Percentiles rank a stretch among this genome's conserved stretches.
Conservation (phyloP, 2,329 filamentous ascomycete species). For the Bipolaris sorokiniana region DNA sequence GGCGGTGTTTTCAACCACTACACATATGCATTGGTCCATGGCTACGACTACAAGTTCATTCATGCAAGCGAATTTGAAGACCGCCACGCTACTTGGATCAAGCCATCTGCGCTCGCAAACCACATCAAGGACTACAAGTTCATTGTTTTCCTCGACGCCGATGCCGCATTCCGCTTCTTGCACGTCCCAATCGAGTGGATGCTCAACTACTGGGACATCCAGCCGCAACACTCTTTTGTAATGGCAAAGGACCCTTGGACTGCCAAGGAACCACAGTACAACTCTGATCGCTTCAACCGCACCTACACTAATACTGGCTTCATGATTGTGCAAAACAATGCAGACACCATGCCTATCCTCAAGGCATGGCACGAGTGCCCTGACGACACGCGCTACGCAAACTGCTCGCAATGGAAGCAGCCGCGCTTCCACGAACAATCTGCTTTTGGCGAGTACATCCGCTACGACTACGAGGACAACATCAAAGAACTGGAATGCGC, state of each 20-base stretch:
- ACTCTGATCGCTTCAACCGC: slow-evolving; percentile 52
- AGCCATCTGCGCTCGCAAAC: slow-evolving; percentile 49
- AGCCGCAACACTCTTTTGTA: slow-evolving; percentile 51
- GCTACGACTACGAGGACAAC: slow-evolving; percentile 49
- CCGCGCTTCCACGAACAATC: slow-evolving; percentile 49
- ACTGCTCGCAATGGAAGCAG: slow-evolving; percentile 49
- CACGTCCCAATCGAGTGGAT: slow-evolving; percentile 59
- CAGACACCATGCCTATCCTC: slow-evolving; percentile 56
- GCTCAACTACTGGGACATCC: slow-evolving; percentile 58
- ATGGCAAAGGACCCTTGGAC: slow-evolving; percentile 55
- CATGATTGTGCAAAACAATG: slow-evolving; percentile 60
- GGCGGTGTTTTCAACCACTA: slow-evolving; percentile 50
- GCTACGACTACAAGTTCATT: slow-evolving; percentile 58
- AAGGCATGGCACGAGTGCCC: slow-evolving; percentile 56
- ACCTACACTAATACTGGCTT: slow-evolving; percentile 61
- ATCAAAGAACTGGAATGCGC: slow-evolving; percentile 49
- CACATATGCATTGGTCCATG: slow-evolving; percentile 53
- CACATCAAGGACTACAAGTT: slow-evolving; percentile 51
- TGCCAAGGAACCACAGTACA: slow-evolving; percentile 40
- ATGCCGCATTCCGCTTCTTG: slow-evolving; percentile 55
- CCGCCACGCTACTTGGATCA: slow-evolving; percentile 57
- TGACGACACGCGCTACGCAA: slow-evolving; percentile 43
- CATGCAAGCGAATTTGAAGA: slow-evolving; percentile 50
- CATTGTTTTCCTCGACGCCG: slow-evolving; percentile 58
- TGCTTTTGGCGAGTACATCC: slow-evolving; percentile 50